phyloP scores from a whole-genome alignment of 768 basidiomycete genomes.

The Neoboletus brunneissimus region DNA sequence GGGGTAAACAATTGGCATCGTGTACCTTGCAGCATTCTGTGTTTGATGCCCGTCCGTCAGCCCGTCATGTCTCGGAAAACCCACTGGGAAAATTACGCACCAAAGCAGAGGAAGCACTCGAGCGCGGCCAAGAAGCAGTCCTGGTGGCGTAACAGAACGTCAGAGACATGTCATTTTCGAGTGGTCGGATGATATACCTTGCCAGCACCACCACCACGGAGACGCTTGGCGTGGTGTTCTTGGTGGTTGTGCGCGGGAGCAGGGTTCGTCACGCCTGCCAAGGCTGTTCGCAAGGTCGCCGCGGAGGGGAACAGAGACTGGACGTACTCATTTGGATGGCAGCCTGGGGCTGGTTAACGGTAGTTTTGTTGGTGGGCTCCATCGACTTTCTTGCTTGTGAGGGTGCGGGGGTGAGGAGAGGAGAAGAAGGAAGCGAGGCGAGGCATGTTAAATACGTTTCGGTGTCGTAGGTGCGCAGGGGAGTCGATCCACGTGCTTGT shows the following conservation, averaged over 20 bases:
- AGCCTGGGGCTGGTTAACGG: conserved; percentile 56
- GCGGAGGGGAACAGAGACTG: not conserved
- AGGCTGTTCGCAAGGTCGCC: not conserved
- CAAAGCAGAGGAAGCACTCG: conserved; percentile 73
- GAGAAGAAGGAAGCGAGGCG: not conserved
- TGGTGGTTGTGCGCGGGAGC: conserved; percentile 41
- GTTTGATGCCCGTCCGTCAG: not conserved
- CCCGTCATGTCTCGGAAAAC: not conserved
- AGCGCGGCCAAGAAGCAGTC: conserved; percentile 63
- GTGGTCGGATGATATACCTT: conserved; percentile 41
- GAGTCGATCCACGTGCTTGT: conserved; percentile 11
- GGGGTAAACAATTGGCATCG: not conserved
- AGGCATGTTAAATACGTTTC: conserved; percentile 16
- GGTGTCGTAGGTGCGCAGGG: not conserved
- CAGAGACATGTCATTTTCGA: not conserved
- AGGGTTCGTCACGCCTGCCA: conserved; percentile 46
- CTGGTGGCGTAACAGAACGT: conserved; percentile 31
- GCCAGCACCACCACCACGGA: conserved; percentile 70
- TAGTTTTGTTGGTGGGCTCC: conserved; percentile 33
- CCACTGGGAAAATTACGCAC: conserved; percentile 35
- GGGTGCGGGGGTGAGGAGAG: conserved; percentile 6
- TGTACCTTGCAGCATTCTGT: conserved; percentile 70
- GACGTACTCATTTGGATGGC: conserved; percentile 62
- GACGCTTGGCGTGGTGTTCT: conserved; percentile 47
- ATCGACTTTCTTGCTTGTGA: conserved; percentile 30